Percentiles rank a stretch among this genome's conserved stretches.
Conservation (phyloP, 768 basidiomycete species). For the Amanita polypyramis region DNA sequence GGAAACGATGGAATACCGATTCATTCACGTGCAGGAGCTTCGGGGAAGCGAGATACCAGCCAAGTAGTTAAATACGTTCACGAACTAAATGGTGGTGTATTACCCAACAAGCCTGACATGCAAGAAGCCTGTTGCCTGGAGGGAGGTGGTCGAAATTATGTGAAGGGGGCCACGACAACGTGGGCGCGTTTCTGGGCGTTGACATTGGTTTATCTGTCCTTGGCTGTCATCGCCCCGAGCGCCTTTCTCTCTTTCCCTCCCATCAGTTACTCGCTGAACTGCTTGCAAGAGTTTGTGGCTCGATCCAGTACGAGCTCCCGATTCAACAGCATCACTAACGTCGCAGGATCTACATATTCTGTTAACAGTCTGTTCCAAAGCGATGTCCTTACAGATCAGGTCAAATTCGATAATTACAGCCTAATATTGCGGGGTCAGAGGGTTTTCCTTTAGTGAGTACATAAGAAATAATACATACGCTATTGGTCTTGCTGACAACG, state of each 20-base stretch:
- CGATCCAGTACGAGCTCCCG: not conserved
- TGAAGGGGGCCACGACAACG: slow-evolving; percentile 11
- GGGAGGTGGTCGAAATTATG: not conserved
- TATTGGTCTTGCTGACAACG: not conserved
- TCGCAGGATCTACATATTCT: not conserved
- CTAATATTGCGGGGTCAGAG: slow-evolving; percentile 60
- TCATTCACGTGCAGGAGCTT: not conserved
- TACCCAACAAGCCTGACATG: not conserved
- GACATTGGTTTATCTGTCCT: slow-evolving; percentile 16
- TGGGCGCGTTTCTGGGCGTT: slow-evolving; percentile 17
- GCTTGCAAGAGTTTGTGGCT: slow-evolving; percentile 10
- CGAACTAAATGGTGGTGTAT: not conserved
- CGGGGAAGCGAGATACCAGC: not conserved
- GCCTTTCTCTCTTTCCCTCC: slow-evolving; percentile 7
- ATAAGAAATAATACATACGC: not conserved
- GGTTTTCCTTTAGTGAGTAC: slow-evolving; percentile 55
- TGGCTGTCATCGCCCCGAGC: slow-evolving; percentile 16
- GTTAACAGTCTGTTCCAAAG: not conserved
- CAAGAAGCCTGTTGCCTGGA: not conserved
- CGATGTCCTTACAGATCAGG: slow-evolving; percentile 24
- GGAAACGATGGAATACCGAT: no score
- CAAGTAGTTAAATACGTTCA: no score
- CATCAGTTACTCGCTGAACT: slow-evolving; percentile 6
- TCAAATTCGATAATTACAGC: slow-evolving; percentile 59
- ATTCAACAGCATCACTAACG: not conserved